Evolutionary conservation across 2,329 filamentous ascomycete genomes (phyloP), one percentile per base, ranked within the genome.

Genomic region (Chaetomiaceae sp.): DNA sequence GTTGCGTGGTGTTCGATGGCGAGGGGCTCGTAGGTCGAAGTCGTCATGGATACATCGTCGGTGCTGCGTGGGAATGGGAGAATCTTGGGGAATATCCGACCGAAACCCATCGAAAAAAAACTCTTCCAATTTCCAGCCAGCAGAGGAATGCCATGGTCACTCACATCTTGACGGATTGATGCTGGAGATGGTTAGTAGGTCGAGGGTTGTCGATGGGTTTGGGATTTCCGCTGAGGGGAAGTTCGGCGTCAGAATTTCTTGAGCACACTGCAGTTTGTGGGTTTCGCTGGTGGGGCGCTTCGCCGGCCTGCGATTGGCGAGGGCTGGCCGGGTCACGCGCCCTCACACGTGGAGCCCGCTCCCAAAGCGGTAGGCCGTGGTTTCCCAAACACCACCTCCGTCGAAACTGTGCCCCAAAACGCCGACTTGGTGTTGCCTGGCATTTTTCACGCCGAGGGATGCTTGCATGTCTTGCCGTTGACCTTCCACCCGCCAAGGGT

Each of bases 91-190:
- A 14, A 15, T 11, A 40, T 24, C 26, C 35, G 42, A 35, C 48
- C 36, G 46, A 32, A 48, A 42, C 22, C 41, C 50, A 39, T 44
- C 45, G 27, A 24, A 41, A 53, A 51, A 43, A 35, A 44, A 38
- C 48, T 44, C 22, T n/a, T n/a, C n/a, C n/a, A n/a, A n/a, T n/a
- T n/a, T n/a, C n/a, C n/a, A n/a, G n/a, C n/a, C n/a, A n/a, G n/a
- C n/a, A n/a, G n/a, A n/a, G n/a, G n/a, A n/a, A n/a, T n/a, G n/a
- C n/a, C n/a, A n/a, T n/a, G 42, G 49, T 42, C 54, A 66, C 64
- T 66, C 62, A 66, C 64, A 66, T 66, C 64, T 66, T 66, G 63
- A 64, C 60, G 55, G 59, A 60, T 60, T 60, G 59, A 57, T 60
- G 55, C 57, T 54, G 56, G 55, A 57, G 63, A 66, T 66, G 64